Conservation (phyloP, 192 early-diverging fungal genomes). For the Backusella macrospora region DNA sequence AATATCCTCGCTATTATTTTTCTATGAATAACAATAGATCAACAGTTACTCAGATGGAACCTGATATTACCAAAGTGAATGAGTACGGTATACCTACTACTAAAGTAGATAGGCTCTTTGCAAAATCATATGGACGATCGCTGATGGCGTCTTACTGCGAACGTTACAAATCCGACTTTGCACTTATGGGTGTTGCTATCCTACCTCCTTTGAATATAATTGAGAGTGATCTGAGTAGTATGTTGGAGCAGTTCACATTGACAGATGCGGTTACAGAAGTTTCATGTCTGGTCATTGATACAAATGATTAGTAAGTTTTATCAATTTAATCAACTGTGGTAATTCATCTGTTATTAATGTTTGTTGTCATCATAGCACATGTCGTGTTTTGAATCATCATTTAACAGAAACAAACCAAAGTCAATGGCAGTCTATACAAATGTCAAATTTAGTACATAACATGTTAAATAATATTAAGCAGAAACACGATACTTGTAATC, state of each 20-base stretch:
- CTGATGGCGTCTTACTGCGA: slow-evolving; percentile 59
- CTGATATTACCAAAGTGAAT: slow-evolving; percentile 36
- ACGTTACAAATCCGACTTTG: slow-evolving; percentile 59
- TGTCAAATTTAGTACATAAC: slow-evolving; percentile 34
- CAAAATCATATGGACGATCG: slow-evolving; percentile 61
- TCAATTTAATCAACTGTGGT: not conserved
- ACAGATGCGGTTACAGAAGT: slow-evolving; percentile 35
- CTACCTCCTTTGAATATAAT: slow-evolving; percentile 21
- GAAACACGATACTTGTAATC: slow-evolving; percentile 28
- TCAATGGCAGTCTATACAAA: slow-evolving; percentile 26
- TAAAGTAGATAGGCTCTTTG: slow-evolving; percentile 49
- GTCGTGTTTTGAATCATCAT: slow-evolving; percentile 25
- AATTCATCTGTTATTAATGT: not conserved
- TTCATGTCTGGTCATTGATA: slow-evolving; percentile 49
- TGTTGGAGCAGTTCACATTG: slow-evolving; percentile 40
- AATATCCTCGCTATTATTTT: slow-evolving; percentile 4
- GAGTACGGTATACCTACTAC: slow-evolving; percentile 25
- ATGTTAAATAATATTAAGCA: slow-evolving; percentile 34
- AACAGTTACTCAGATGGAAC: slow-evolving; percentile 38
- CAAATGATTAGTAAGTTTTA: slow-evolving; percentile 43
- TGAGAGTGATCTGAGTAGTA: slow-evolving; percentile 48
- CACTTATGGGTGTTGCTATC: slow-evolving; percentile 56
- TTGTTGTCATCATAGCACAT: slow-evolving; percentile 21
- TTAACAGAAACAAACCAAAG: slow-evolving; percentile 23
- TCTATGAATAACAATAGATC: slow-evolving; percentile 29